Percentiles rank a stretch among this genome's conserved stretches.
phyloP scores from a whole-genome alignment of 2,329 filamentous ascomycete genomes.

The Aspergillus costaricaensis region DNA sequence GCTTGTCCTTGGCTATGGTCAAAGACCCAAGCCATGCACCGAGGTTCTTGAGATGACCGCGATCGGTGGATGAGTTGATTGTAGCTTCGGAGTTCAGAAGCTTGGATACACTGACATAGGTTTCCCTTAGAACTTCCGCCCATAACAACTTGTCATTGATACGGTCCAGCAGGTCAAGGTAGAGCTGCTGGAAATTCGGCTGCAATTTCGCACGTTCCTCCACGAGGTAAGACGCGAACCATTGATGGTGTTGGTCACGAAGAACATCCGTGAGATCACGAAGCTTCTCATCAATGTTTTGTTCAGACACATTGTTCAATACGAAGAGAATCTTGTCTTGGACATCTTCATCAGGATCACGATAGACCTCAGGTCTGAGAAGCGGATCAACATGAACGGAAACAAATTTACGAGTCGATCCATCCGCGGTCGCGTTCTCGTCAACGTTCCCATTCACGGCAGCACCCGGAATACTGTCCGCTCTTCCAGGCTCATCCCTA shows the following conservation, averaged over 20 bases:
- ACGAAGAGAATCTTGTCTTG: conserved; percentile 96
- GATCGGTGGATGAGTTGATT: conserved; percentile 78
- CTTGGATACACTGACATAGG: conserved; percentile 79
- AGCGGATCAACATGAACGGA: conserved; percentile 76
- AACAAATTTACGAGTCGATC: conserved; percentile 69
- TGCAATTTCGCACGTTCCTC: conserved; percentile 97
- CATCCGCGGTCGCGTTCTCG: conserved; percentile 61
- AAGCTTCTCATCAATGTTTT: conserved; percentile 82
- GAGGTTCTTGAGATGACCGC: conserved; percentile 87
- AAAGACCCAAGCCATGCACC: conserved; percentile 91
- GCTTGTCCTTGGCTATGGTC: conserved; percentile 89
- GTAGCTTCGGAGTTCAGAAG: conserved; percentile 90
- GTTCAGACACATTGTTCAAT: conserved; percentile 92
- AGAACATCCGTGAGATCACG: conserved; percentile 77
- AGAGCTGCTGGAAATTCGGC: conserved; percentile 92
- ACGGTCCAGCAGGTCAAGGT: conserved; percentile 82
- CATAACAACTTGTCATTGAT: conserved; percentile 79
- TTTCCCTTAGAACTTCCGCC: conserved; percentile 89
- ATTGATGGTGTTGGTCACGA: conserved; percentile 81
- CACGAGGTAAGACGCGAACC: conserved; percentile 94
- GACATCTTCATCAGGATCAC: conserved; percentile 79
- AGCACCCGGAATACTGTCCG: conserved; percentile 38
- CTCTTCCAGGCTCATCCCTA: conserved; percentile 51
- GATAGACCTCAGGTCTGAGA: conserved; percentile 64
- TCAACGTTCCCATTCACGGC: conserved; percentile 73